phyloP scores from a whole-genome alignment of 164 flowering plant species.

The Umbilicus rupestris region DNA sequence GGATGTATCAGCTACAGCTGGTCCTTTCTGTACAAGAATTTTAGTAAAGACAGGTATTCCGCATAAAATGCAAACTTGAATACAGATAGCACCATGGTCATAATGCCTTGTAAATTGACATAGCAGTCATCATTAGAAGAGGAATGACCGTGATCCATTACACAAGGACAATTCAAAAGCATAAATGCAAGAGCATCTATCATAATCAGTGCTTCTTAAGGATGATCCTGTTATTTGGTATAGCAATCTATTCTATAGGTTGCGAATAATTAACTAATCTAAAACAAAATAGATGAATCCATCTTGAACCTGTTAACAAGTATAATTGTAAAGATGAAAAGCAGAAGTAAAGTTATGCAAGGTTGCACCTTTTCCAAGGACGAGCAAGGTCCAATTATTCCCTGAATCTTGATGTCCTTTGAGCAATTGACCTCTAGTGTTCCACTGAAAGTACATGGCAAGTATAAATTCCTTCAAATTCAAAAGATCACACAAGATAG shows the following conservation, averaged over 20 bases:
- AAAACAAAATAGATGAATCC: not conserved
- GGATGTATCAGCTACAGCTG: constrained; percentile 68
- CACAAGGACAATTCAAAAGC: not conserved
- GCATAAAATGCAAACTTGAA: not conserved
- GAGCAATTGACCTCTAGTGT: constrained; percentile 81
- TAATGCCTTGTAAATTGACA: not conserved
- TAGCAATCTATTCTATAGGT: no score
- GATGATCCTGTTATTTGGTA: no score
- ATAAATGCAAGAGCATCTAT: no score
- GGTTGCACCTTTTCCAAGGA: constrained; percentile 78
- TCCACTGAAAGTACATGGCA: constrained; percentile 44
- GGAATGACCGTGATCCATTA: not conserved
- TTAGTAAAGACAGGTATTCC: not conserved
- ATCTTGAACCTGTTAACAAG: not conserved
- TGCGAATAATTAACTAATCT: not conserved
- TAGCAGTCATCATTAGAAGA: not conserved
- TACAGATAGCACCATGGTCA: not conserved
- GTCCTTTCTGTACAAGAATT: constrained; percentile 68
- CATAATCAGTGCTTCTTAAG: no score
- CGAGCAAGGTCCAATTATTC: constrained; percentile 91
- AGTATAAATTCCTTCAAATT: not conserved
- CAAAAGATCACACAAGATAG: not conserved
- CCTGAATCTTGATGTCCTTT: constrained; percentile 91
- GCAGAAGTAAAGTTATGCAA: not conserved
- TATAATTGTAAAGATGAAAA: not conserved